Base-by-base conservation (phyloP, 495 filamentous ascomycete species). In the Podospora appendiculata region DNA sequence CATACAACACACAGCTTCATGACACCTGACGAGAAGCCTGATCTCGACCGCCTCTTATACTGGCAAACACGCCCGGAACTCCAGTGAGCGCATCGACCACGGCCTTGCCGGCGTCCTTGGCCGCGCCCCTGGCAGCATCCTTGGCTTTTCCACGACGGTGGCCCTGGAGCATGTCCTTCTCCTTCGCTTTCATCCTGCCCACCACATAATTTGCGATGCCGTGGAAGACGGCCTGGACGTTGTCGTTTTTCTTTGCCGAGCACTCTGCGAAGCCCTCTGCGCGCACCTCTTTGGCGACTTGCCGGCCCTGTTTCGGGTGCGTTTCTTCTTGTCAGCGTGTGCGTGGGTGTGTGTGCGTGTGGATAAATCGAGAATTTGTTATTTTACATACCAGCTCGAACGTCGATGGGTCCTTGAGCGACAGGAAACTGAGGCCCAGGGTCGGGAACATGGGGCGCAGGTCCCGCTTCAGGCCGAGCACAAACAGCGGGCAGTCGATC, bases 381-480 rank as follows among this genome's bases (percentile, higher is more conserved):
- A 14, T 32, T 32, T 19, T 12, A 36, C 16, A 17, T 44, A 39
- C 18, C 12, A 41, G 12, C 11, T 17, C 41, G 25, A 17, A n/a
- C 6, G 45, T 54, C 11, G 42, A 54, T 0, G 43, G 51, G 25
- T 54, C 53, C 43, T 41, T 34, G 13, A 47, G 17, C 5, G 54
- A 48, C 12, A 64, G 47, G 38, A 59, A 61, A 25, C 41, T 54
- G 7, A 57, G 55, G 0, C 51, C 45, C n/a, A 57, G 47, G 4
- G 51, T 34, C 1, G 46, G 51, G 11, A 57, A 41, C 18, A 33
- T 33, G 8, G 41, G 44, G 43, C 52, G 48, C 12, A 50, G 39
- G 48, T 66, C 63, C 18, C 47, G 52, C 51, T 69, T 65, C 12
- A 65, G 39, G 12, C 62, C 66, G 6, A 65, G 44, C 12, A 69